These are phyloP conservation scores for Waltiozyma sp. DNA, from an alignment of 1,139 yeast genomes.

Conservation along the genomic window DNA sequence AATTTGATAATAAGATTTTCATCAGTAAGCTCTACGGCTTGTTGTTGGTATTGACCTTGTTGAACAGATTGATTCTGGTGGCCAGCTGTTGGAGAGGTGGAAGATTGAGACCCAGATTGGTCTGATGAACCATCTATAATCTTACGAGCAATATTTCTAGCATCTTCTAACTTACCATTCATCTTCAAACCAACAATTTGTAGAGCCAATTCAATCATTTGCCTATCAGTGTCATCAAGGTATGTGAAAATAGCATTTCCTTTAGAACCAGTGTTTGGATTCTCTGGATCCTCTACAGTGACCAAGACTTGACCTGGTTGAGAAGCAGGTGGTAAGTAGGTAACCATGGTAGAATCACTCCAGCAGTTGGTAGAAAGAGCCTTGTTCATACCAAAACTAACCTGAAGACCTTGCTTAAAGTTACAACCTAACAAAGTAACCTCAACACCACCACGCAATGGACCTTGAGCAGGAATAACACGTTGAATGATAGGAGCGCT, in stretches of 20 bases:
- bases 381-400: slow-evolving; percentile 74
- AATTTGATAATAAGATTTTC: slow-evolving; percentile 56
- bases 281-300: slow-evolving; percentile 45
- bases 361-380: slow-evolving; percentile 91
- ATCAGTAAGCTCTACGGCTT: slow-evolving; percentile 18
- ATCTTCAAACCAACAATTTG: slow-evolving; percentile 91
- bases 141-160: slow-evolving; percentile 78
- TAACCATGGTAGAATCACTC: slow-evolving; percentile 89
- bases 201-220: slow-evolving; percentile 80
- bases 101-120: not conserved
- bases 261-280: slow-evolving; percentile 1
- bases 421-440: slow-evolving; percentile 81
- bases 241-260: slow-evolving; percentile 56
- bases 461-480: slow-evolving; percentile 91
- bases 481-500: slow-evolving; percentile 42
- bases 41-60: not conserved
- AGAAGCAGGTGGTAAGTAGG: slow-evolving; percentile 84
- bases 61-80: slow-evolving; percentile 26
- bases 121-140: slow-evolving; percentile 37
- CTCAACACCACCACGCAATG: slow-evolving; percentile 91
- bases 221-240: slow-evolving; percentile 86
- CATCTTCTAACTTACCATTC: slow-evolving; percentile 91
- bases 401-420: slow-evolving; percentile 71
- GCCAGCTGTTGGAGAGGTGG: slow-evolving; percentile 1
- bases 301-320: slow-evolving; percentile 89